These are phyloP conservation scores for Paulownia fortunei DNA, from an alignment of 257 asterid species.

Conservation along the genomic window DNA sequence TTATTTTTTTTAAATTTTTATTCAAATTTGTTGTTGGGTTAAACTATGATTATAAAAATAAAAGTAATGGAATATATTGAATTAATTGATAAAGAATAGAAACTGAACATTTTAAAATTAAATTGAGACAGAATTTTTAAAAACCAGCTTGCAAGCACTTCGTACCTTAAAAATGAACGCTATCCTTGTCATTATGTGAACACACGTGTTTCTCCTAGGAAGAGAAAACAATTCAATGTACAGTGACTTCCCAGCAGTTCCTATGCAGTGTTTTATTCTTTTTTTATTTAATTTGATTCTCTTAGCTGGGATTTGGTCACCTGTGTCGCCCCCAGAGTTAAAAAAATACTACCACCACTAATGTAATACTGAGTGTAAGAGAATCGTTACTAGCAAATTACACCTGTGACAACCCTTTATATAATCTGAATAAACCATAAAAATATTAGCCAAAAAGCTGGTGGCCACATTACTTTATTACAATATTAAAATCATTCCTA, in stretches of 20 bases:
- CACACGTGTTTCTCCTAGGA: constrained; percentile 4
- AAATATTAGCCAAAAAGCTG: neutral
- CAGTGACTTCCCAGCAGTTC: neutral
- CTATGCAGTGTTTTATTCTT: neutral
- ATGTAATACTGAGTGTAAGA: neutral
- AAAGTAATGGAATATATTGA: too few relatives aligned
- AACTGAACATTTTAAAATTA: too few relatives aligned
- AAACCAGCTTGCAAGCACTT: too few relatives aligned
- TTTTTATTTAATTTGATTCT: neutral
- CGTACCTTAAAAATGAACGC: neutral
- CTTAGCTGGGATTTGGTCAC: neutral
- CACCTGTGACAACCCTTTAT: neutral
- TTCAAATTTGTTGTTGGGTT: too few relatives aligned
- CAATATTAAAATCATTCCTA: too few relatives aligned
- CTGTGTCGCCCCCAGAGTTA: neutral
- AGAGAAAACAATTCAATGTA: neutral
- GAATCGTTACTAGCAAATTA: neutral
- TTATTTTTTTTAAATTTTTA: too few relatives aligned
- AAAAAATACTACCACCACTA: too few relatives aligned
- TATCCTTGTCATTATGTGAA: neutral
- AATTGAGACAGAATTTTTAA: too few relatives aligned
- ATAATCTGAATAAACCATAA: neutral
- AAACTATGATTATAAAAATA: too few relatives aligned
- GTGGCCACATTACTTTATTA: neutral
- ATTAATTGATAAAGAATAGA: too few relatives aligned